phyloP scores from a whole-genome alignment of 148 eudicot genomes.

The Nepenthes gracilis region DNA sequence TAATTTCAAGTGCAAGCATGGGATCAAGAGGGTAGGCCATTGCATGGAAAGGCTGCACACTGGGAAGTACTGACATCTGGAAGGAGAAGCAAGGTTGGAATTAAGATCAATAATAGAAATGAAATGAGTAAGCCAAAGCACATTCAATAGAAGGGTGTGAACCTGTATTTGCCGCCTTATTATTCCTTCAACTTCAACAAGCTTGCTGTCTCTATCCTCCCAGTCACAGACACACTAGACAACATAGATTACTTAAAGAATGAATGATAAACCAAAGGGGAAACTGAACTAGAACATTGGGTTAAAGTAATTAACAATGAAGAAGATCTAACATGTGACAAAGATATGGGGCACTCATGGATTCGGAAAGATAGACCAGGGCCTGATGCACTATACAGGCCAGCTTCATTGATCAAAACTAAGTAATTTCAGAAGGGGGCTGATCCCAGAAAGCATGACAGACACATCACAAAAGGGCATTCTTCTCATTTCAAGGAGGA shows the following conservation, averaged over 20 bases:
- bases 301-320: background rate
- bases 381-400: no score
- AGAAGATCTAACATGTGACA: no score
- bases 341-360: no score
- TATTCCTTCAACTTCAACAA: slow-evolving; percentile 78
- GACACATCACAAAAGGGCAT: no score
- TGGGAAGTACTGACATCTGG: slow-evolving; percentile 83
- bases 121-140: background rate
- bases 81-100: slow-evolving; percentile 4
- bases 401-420: no score
- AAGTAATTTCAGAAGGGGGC: no score
- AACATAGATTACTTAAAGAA: background rate
- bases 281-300: background rate
- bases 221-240: slow-evolving; percentile 84
- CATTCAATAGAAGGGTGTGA: background rate
- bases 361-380: no score
- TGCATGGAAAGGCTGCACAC: slow-evolving; percentile 99
- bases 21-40: slow-evolving; percentile 97
- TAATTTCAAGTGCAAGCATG: slow-evolving; percentile 84
- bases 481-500: no score
- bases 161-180: slow-evolving; percentile 91
- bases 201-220: slow-evolving; percentile 78
- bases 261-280: background rate
- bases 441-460: no score
- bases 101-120: background rate